Evolutionary conservation across 2,329 filamentous ascomycete genomes (phyloP).

Genomic region (Fusarium dimerum): DNA sequence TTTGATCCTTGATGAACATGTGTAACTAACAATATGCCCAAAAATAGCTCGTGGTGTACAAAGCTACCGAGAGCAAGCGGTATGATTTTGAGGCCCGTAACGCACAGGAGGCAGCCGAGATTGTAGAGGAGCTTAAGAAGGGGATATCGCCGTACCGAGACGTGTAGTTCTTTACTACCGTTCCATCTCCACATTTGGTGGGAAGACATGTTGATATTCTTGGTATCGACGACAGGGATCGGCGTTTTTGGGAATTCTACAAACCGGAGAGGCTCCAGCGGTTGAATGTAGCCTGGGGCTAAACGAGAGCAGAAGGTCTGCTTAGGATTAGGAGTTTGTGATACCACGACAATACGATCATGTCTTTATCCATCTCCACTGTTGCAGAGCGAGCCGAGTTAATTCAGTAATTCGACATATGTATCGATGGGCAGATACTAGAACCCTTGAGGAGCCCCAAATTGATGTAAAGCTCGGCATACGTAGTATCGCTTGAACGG

Average conservation of each 20-base stretch:
- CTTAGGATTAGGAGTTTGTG: neutral
- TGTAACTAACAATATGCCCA: slow-evolving; percentile 14
- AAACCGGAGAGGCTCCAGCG: neutral
- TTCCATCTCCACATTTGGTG: no score
- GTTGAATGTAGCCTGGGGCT: neutral
- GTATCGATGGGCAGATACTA: no score
- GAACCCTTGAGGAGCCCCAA: no score
- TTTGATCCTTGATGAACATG: neutral
- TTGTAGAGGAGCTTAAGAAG: slow-evolving; percentile 77
- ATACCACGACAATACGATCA: neutral
- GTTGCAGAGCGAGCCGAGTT: neutral
- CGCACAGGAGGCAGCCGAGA: slow-evolving; percentile 72
- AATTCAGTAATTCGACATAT: no score
- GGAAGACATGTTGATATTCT: neutral
- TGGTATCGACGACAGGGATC: neutral
- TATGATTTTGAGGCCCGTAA: slow-evolving; percentile 84
- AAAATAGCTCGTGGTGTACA: slow-evolving; percentile 67
- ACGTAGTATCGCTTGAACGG: no score
- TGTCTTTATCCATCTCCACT: neutral
- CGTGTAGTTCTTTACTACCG: slow-evolving; percentile 25
- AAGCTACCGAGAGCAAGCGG: slow-evolving; percentile 73
- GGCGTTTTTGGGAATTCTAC: slow-evolving; percentile 1
- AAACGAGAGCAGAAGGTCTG: neutral
- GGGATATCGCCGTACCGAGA: slow-evolving; percentile 68
- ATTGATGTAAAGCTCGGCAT: no score